Base-by-base conservation (phyloP, 495 filamentous ascomycete species). In the Hyaloscypha finlandica region DNA sequence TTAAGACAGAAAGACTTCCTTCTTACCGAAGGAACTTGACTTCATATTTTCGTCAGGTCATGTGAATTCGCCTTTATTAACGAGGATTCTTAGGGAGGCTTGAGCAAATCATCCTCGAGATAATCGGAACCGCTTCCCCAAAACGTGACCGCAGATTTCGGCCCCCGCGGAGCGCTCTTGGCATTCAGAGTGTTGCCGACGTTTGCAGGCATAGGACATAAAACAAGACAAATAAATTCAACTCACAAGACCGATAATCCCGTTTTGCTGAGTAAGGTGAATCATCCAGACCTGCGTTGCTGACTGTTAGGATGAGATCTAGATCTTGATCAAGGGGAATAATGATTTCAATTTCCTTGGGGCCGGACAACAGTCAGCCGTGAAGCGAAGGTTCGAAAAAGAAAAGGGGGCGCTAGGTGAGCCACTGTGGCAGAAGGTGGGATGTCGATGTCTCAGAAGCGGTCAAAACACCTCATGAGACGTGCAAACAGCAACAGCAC, bases 381-480 rank as follows among this genome's bases (percentile, higher is more conserved):
- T 8, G 22, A 32, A 29, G 8, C 30, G 55, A 2, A 25, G 25
- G 25, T 25, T 25, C 25, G 25, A 2, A 32, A 16, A n/a, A 71
- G 31, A 29, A 67, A 59, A 66, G 39, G 55, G 58, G 3, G 37
- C 11, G 8, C 58, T 2, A 8, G 3, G 16, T 39, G 16, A 20
- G 45, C 42, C 58, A 61, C 16, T 30, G 42, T 42, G 31, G 59
- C 59, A 62, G 55, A 62, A 68, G 45, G 59, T 63, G 65, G 65
- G 59, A 68, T 58, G 58, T 61, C 11, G 59, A 68, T 58, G 58
- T 61, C 11, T 59, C 39, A 22, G 32, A 33, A 35, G 29, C 29
- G 39, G 37, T 31, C 61, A 53, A 53, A 53, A 63, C 19, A 63
- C 22, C 20, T 37, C 55, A 31, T 60, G 19, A 11, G 55, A 52